These are phyloP conservation scores for Alternaria brassicae DNA, from an alignment of 2,329 filamentous ascomycete genomes.

Conservation along the genomic window DNA sequence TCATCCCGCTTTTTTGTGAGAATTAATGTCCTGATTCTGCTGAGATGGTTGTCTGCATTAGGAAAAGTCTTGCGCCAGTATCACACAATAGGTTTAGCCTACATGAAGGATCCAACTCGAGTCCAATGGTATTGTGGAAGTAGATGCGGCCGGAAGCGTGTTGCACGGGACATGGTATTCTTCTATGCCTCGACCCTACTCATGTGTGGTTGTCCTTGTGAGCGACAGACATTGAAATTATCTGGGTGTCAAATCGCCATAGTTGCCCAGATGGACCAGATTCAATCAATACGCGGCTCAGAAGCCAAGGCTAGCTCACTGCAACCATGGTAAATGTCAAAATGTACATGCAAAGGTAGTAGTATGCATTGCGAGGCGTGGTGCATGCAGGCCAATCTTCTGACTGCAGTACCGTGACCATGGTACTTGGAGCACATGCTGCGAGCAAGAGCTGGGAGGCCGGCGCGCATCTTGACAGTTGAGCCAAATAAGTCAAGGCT, in stretches of 20 bases:
- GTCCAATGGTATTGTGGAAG: background rate
- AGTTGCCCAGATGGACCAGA: background rate
- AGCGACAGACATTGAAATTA: background rate
- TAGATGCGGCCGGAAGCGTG: background rate
- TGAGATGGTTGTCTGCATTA: background rate
- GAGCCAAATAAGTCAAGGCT: background rate
- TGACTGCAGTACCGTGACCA: background rate
- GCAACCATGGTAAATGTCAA: background rate
- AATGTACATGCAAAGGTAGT: background rate
- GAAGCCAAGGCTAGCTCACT: background rate
- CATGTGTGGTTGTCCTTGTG: background rate
- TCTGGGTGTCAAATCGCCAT: background rate
- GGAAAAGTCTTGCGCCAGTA: conserved; percentile 1
- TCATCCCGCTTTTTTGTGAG: background rate
- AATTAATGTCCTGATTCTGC: background rate
- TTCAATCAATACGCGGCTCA: background rate
- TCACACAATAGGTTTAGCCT: background rate
- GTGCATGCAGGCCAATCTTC: background rate
- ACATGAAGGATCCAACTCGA: background rate
- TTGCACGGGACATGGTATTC: background rate
- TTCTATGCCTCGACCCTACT: background rate
- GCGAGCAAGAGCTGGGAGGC: background rate
- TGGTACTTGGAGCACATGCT: background rate
- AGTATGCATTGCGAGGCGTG: background rate
- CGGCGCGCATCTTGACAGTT: background rate